Evolutionary conservation across 768 basidiomycete species (phyloP).

Genomic region (Holtermanniella nyarrowii): DNA sequence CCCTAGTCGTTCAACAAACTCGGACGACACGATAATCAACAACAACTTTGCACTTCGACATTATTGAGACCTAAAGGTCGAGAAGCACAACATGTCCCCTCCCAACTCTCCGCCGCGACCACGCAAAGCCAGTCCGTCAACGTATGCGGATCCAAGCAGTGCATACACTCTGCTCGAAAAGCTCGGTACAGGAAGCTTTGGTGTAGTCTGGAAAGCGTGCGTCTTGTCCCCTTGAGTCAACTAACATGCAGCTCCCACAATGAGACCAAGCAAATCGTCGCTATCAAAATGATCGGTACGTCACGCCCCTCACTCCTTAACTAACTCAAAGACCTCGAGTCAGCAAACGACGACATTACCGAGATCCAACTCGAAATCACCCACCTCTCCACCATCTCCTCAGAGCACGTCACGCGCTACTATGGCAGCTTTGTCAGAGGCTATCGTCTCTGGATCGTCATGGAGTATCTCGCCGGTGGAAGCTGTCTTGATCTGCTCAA

Average conservation of each 20-base stretch:
- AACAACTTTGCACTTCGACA: too few species aligned
- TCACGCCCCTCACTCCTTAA: conserved; percentile 9
- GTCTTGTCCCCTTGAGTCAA: conserved; percentile 9
- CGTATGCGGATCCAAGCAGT: conserved; percentile 67
- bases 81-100: too few species aligned
- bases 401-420: conserved; percentile 90
- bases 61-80: too few species aligned
- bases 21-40: too few species aligned
- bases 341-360: conserved; percentile 95
- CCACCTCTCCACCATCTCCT: conserved; percentile 88
- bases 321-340: conserved; percentile 67
- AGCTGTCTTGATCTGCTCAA: conserved; percentile 95
- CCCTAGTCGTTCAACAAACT: too few species aligned
- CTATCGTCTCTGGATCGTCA: conserved; percentile 97
- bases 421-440: conserved; percentile 94
- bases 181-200: conserved; percentile 94
- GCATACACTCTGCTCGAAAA: conserved; percentile 91
- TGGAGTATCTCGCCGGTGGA: conserved; percentile 99
- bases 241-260: conserved; percentile 56
- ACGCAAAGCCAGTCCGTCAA: too few species aligned
- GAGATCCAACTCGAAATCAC: conserved; percentile 99
- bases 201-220: conserved; percentile 87
- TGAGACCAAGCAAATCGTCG: conserved; percentile 85
- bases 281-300: conserved; percentile 95
- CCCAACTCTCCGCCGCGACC: too few species aligned